A percentile compares a stretch with the other conserved stretches of the same genome.
phyloP scores from a whole-genome alignment of 768 basidiomycete genomes.

The Sutorius australiensis region DNA sequence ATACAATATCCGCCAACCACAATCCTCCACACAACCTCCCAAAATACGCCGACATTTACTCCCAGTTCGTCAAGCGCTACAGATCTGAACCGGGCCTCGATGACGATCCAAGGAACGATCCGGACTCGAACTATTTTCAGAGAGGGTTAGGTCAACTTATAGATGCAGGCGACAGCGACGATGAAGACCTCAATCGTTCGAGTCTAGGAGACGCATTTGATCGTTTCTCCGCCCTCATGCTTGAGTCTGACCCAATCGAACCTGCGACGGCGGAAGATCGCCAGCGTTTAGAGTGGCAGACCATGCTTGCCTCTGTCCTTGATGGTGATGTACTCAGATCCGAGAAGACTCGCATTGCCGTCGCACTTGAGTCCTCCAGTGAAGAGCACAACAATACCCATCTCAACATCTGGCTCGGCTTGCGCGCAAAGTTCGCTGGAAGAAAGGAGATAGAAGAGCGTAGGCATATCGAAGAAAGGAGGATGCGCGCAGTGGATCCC shows the following conservation, averaged over 20 bases:
- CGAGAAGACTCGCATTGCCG: slow-evolving; percentile 90
- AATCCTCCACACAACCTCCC: slow-evolving; percentile 31
- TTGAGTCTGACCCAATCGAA: slow-evolving; percentile 61
- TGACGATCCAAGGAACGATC: slow-evolving; percentile 72
- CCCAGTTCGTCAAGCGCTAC: slow-evolving; percentile 76
- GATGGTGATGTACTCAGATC: slow-evolving; percentile 92
- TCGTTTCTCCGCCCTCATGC: slow-evolving; percentile 46
- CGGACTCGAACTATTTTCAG: slow-evolving; percentile 81
- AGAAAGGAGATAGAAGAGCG: slow-evolving; percentile 80
- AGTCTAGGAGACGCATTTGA: slow-evolving; percentile 47
- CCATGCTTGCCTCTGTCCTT: slow-evolving; percentile 89
- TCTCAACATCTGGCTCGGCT: slow-evolving; percentile 81
- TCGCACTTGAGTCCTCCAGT: slow-evolving; percentile 63
- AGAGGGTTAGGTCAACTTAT: slow-evolving; percentile 64
- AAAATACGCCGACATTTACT: slow-evolving; percentile 63
- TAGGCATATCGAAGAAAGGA: slow-evolving; percentile 74
- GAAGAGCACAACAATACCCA: slow-evolving; percentile 68
- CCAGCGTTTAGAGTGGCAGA: slow-evolving; percentile 92
- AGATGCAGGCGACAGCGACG: slow-evolving; percentile 71
- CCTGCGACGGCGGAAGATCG: slow-evolving; percentile 70
- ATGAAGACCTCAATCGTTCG: slow-evolving; percentile 55
- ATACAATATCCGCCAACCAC: slow-evolving; percentile 27
- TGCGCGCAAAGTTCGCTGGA: slow-evolving; percentile 82
- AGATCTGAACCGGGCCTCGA: slow-evolving; percentile 57
- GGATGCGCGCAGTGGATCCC: slow-evolving; percentile 74